Evolutionary conservation across 2,329 filamentous ascomycete genomes (phyloP).

Genomic region (Ophiocordyceps sinensis): DNA sequence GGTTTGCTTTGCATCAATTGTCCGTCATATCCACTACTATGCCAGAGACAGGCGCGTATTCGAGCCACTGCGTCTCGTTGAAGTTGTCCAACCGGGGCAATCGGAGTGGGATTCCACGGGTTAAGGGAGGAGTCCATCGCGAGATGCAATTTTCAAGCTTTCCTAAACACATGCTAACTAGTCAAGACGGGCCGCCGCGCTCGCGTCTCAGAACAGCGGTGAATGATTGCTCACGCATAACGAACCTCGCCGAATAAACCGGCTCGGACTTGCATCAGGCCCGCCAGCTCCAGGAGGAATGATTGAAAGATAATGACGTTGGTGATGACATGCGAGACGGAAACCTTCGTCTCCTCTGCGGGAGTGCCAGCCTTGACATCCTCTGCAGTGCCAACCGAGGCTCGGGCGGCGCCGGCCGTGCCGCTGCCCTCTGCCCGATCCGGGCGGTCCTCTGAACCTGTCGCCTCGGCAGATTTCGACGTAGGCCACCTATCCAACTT

Average conservation of each 20-base stretch:
- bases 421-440: neutral
- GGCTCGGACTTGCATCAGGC: constrained; percentile 59
- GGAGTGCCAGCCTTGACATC: constrained; percentile 4
- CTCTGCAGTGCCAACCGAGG: neutral
- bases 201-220: neutral
- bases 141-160: neutral
- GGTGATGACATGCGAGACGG: constrained; percentile 64
- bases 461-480: constrained; percentile 7
- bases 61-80: too few relatives aligned
- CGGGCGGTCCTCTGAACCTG: constrained; percentile 7
- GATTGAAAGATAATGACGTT: constrained; percentile 69
- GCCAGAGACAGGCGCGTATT: too few relatives aligned
- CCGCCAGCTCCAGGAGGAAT: constrained; percentile 64
- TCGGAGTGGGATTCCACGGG: too few relatives aligned
- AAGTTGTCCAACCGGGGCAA: too few relatives aligned
- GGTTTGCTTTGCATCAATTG: too few relatives aligned
- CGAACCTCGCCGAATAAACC: constrained; percentile 64
- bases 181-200: neutral
- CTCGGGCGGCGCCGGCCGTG: neutral
- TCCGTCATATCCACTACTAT: too few relatives aligned
- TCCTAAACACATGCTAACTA: neutral
- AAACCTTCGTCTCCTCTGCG: constrained; percentile 30
- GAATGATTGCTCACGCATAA: constrained; percentile 26
- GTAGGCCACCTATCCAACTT: constrained; percentile 12
- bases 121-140: neutral